Percentiles rank a stretch among this genome's conserved stretches.
Evolutionary conservation across 495 filamentous ascomycete genomes (phyloP).

Genomic region (Hypoxylon fragiforme): DNA sequence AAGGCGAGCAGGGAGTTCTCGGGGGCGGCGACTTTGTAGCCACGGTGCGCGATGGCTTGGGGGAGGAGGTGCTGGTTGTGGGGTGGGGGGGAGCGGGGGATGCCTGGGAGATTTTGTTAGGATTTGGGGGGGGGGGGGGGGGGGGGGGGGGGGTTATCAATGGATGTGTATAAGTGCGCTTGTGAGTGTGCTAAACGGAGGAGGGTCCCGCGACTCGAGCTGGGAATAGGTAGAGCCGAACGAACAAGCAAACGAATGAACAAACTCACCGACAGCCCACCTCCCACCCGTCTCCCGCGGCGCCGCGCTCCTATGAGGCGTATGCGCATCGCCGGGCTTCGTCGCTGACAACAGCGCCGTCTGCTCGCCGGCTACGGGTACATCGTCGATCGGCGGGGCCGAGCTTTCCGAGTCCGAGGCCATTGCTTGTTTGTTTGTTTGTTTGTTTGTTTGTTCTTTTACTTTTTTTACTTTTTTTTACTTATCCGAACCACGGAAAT

Average conservation of each 20-base stretch:
- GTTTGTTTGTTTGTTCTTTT: no score
- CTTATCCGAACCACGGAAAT: no score
- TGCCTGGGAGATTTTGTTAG: neutral
- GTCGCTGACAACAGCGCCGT: constrained; percentile 21
- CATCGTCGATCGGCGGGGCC: no score
- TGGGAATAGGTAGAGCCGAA: no score
- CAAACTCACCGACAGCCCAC: neutral
- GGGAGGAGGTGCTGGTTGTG: constrained; percentile 50
- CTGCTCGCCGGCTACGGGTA: constrained; percentile 20
- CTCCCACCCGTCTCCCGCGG: no score
- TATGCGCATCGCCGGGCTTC: neutral
- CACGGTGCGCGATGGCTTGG: constrained; percentile 83
- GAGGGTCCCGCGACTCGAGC: no score
- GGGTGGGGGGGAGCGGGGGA: neutral
- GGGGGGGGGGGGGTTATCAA: neutral
- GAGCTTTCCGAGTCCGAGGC: constrained; percentile 1
- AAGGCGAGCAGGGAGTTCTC: constrained; percentile 89
- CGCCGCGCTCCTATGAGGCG: no score
- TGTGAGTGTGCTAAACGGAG: neutral
- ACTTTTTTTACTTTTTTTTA: no score
- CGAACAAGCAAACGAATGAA: neutral
- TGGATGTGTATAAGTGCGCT: neutral
- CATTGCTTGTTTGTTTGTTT: constrained; percentile 3
- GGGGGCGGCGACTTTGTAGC: constrained; percentile 75
- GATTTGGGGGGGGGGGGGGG: neutral